Conservation (phyloP, 192 early-diverging fungal species). For the Coemansia sp. region DNA sequence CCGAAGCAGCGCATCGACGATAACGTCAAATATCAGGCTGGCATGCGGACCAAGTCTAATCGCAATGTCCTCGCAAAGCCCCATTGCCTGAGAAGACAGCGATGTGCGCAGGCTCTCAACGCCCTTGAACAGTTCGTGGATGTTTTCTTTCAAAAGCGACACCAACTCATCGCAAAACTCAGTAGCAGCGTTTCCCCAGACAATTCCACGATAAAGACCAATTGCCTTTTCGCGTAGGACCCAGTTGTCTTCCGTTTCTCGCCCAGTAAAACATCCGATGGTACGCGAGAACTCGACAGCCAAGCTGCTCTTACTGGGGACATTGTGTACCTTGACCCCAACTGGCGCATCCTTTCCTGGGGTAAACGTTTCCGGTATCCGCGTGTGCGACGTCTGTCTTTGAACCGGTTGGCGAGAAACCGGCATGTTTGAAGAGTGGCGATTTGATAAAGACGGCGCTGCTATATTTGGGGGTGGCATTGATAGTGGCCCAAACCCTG, state of each 20-base stretch:
- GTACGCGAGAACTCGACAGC: constrained; percentile 37
- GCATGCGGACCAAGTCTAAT: constrained; percentile 48
- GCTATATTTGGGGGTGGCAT: constrained; percentile 12
- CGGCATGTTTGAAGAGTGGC: constrained; percentile 12
- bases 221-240: constrained; percentile 47
- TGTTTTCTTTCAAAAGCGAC: constrained; percentile 26
- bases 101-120: constrained; percentile 52
- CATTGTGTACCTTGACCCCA: constrained; percentile 39
- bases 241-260: constrained; percentile 55
- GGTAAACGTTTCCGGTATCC: constrained; percentile 24
- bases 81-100: constrained; percentile 39
- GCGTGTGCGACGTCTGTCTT: constrained; percentile 34
- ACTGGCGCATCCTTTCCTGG: constrained; percentile 30
- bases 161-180: constrained; percentile 46
- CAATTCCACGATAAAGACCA: constrained; percentile 44
- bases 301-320: constrained; percentile 35
- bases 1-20: constrained; percentile 36
- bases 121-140: constrained; percentile 43
- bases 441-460: constrained; percentile 21
- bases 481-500: constrained; percentile 12
- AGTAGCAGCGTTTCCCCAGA: constrained; percentile 53
- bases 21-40: constrained; percentile 26
- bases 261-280: constrained; percentile 34
- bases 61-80: constrained; percentile 50
- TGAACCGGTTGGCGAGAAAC: constrained; percentile 24